Conservation (phyloP, 2,329 filamentous ascomycete genomes). For the Fusarium denticulatum region DNA sequence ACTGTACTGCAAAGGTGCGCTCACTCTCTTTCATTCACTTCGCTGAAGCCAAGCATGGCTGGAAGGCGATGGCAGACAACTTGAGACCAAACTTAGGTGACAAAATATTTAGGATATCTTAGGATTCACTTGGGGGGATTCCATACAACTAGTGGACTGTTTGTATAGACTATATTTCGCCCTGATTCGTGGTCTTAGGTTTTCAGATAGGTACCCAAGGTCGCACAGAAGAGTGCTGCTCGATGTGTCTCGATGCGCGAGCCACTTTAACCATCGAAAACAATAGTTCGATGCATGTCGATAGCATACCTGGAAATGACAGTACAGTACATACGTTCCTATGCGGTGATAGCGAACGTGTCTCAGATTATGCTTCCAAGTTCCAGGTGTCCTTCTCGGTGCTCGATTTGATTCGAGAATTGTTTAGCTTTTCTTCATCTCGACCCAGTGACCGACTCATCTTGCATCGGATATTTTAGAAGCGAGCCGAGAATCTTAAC, state of each 20-base stretch:
- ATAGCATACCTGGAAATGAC: slow-evolving; percentile 7
- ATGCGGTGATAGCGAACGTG: slow-evolving; percentile 18
- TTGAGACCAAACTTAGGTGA: not conserved
- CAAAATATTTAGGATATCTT: not conserved
- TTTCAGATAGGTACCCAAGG: not conserved
- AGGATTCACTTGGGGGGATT: not conserved
- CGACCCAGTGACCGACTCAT: slow-evolving; percentile 12
- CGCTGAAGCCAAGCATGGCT: not conserved
- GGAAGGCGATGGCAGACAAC: not conserved
- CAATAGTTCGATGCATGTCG: slow-evolving; percentile 31
- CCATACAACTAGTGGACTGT: not conserved
- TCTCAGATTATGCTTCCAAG: slow-evolving; percentile 17
- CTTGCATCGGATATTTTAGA: slow-evolving; percentile 29
- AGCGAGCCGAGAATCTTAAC: slow-evolving; percentile 24
- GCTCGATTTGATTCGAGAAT: slow-evolving; percentile 11
- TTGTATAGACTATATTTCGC: not conserved
- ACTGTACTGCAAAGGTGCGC: not conserved
- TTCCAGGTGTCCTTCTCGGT: slow-evolving; percentile 7
- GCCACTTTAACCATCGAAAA: slow-evolving; percentile 12
- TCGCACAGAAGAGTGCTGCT: not conserved
- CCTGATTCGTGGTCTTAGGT: not conserved
- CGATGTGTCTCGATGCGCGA: slow-evolving; percentile 18
- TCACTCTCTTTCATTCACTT: not conserved
- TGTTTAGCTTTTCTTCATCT: slow-evolving; percentile 1
- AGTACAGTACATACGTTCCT: not conserved